Conservation (phyloP, 1,284 basidiomycete genomes). For the Erythrobasidium hasegawianum region DNA sequence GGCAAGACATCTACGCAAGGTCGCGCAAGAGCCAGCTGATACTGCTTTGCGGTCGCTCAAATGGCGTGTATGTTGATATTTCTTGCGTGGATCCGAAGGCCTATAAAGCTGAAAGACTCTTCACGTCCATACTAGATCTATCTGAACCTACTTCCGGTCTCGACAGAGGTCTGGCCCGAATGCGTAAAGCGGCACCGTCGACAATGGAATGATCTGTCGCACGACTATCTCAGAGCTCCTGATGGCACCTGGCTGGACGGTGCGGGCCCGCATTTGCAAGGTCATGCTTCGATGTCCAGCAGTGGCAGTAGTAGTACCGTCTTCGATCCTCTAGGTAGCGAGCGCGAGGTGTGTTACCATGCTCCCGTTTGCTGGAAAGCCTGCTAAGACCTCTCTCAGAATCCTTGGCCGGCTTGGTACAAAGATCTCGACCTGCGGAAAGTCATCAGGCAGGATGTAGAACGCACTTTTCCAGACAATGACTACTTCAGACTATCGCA, state of each 20-base stretch:
- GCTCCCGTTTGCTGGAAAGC: neutral
- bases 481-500: constrained; percentile 72
- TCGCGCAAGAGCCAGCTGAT: constrained; percentile 19
- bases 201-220: constrained; percentile 44
- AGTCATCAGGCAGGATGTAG: constrained; percentile 84
- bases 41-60: constrained; percentile 23
- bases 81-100: neutral
- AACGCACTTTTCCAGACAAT: constrained; percentile 90
- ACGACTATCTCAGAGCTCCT: constrained; percentile 51
- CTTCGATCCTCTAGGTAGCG: constrained; percentile 27
- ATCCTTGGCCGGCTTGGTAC: constrained; percentile 92
- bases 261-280: constrained; percentile 46
- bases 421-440: constrained; percentile 75
- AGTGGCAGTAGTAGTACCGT: neutral
- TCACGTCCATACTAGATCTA: constrained; percentile 5
- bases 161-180: constrained; percentile 25
- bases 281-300: neutral
- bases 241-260: constrained; percentile 52
- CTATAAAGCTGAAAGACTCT: no score
- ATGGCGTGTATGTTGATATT: constrained; percentile 14
- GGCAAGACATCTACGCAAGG: constrained; percentile 12
- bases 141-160: constrained; percentile 13
- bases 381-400: constrained; percentile 46
- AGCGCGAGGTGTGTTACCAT: constrained; percentile 14
- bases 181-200: constrained; percentile 11